Conservation (phyloP, 2,329 filamentous ascomycete species). For the Trichoderma sp. region DNA sequence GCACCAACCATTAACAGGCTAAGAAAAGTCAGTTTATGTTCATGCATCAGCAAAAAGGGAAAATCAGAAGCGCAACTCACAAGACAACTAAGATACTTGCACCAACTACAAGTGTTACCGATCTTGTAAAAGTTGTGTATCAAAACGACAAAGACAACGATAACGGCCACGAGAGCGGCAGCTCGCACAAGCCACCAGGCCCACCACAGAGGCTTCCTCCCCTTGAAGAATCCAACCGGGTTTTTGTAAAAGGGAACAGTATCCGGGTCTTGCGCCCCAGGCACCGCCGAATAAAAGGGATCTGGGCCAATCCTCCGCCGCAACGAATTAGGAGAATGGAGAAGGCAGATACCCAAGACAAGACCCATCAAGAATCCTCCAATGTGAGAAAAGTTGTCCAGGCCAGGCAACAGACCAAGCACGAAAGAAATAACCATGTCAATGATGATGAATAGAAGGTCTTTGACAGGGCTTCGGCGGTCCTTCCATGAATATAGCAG, state of each 20-base stretch:
- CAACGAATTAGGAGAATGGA: conserved; percentile 83
- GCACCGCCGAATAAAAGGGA: conserved; percentile 71
- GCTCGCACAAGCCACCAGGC: conserved; percentile 90
- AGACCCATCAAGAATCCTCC: conserved; percentile 94
- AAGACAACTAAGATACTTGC: conserved; percentile 91
- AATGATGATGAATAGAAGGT: conserved; percentile 82
- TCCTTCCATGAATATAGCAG: conserved; percentile 90
- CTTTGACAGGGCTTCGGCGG: conserved; percentile 73
- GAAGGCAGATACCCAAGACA: conserved; percentile 78
- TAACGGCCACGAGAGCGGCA: conserved; percentile 73
- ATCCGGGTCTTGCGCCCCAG: conserved; percentile 49
- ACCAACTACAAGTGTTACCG: conserved; percentile 80
- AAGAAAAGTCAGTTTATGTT: conserved; percentile 30
- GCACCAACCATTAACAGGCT: conserved; percentile 71
- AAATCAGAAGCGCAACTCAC: conserved; percentile 56
- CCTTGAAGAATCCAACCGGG: conserved; percentile 82
- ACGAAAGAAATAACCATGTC: conserved; percentile 90
- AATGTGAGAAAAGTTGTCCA: conserved; percentile 98
- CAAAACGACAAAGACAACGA: conserved; percentile 83
- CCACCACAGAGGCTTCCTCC: conserved; percentile 94
- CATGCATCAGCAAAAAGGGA: background rate
- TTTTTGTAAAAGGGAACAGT: conserved; percentile 60
- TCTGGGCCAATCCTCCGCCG: conserved; percentile 72
- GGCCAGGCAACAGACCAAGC: conserved; percentile 82
- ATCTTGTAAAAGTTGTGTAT: conserved; percentile 89